Evolutionary conservation across 2,329 filamentous ascomycete genomes (phyloP).

Genomic region (Cordyceps militaris): DNA sequence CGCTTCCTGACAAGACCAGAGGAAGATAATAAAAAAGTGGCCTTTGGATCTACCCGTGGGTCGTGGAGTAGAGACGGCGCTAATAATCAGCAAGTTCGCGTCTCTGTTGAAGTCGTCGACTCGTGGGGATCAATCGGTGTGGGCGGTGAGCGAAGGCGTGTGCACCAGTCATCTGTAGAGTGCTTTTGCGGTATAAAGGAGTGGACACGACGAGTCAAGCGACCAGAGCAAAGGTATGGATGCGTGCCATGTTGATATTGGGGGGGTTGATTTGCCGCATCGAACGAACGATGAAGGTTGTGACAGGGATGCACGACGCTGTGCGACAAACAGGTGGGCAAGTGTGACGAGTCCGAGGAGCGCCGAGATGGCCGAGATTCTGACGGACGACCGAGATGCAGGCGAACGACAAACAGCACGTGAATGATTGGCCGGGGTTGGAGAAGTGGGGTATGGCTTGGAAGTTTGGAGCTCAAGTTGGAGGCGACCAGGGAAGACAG

Average conservation of each 20-base stretch:
- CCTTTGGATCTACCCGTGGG: background rate
- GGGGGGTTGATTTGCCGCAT: background rate
- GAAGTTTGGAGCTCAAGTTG: too few relatives aligned
- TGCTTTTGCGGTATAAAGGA: too few relatives aligned
- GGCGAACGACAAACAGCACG: slow-evolving; percentile 11
- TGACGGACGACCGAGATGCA: slow-evolving; percentile 7
- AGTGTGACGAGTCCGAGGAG: slow-evolving; percentile 1
- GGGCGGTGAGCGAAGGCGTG: background rate
- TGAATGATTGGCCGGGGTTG: slow-evolving; percentile 6
- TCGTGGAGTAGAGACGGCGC: slow-evolving; percentile 1
- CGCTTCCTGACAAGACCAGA: background rate
- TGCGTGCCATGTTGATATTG: too few relatives aligned
- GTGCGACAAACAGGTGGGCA: slow-evolving; percentile 1
- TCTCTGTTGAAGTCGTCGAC: background rate
- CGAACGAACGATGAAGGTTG: background rate
- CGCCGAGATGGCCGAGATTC: slow-evolving; percentile 9
- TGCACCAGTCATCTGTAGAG: too few relatives aligned
- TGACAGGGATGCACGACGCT: background rate
- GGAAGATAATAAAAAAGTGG: background rate
- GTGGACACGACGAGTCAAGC: background rate
- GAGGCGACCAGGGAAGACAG: too few relatives aligned
- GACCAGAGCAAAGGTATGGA: background rate
- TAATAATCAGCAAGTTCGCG: background rate
- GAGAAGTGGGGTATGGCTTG: background rate
- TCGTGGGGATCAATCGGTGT: background rate